phyloP scores from a whole-genome alignment of 176 grass and related monocot genomes.

The Eleusine indica region DNA sequence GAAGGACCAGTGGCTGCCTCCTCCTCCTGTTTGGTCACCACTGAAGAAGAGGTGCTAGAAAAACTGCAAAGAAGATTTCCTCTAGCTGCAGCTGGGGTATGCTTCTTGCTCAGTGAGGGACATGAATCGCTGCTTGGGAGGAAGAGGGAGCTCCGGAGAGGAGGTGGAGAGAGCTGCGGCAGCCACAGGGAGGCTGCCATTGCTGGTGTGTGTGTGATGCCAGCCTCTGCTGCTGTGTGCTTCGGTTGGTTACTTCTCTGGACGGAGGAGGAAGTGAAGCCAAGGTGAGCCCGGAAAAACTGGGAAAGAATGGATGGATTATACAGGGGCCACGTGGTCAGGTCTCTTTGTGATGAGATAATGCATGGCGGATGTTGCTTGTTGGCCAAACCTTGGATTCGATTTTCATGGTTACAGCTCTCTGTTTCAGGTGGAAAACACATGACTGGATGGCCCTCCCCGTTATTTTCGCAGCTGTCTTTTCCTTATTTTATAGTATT shows the following conservation, averaged over 20 bases:
- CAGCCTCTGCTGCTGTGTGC: too few species aligned
- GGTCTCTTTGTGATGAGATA: neutral
- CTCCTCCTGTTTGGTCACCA: slow-evolving; percentile 39
- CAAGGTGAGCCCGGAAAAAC: neutral
- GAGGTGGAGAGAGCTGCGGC: slow-evolving; percentile 25
- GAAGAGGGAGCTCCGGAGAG: neutral
- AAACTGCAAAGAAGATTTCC: slow-evolving; percentile 13
- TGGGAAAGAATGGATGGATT: neutral
- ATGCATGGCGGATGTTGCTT: neutral
- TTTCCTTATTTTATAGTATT: too few species aligned
- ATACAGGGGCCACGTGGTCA: neutral
- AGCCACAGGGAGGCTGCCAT: slow-evolving; percentile 43
- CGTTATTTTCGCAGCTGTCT: too few species aligned
- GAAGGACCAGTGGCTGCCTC: neutral
- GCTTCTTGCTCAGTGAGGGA: neutral
- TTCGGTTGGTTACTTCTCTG: neutral
- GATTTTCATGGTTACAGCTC: too few species aligned
- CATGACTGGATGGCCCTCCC: too few species aligned
- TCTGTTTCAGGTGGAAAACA: too few species aligned
- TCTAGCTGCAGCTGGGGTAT: neutral
- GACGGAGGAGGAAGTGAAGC: neutral
- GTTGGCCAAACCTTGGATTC: too few species aligned
- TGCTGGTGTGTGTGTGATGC: neutral
- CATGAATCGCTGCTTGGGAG: neutral
- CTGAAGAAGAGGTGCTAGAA: slow-evolving; percentile 3